These are phyloP conservation scores for Populus hybrid DNA, from an alignment of 441 rosid genomes.

Conservation along the genomic window DNA sequence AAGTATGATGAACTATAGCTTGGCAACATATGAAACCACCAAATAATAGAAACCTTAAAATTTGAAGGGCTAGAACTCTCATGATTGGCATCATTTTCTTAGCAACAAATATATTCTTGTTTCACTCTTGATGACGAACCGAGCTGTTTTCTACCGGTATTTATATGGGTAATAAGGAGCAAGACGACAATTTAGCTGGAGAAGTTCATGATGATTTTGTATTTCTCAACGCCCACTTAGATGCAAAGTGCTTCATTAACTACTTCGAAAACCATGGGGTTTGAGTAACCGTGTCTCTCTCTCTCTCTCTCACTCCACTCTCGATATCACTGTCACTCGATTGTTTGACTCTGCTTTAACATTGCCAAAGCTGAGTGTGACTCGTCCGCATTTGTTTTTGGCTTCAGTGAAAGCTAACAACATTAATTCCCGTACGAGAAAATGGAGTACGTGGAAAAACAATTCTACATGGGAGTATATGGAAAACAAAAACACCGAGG, in stretches of 20 bases:
- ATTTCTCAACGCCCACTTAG: too few relatives aligned
- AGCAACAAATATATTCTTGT: neutral
- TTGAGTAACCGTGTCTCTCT: neutral
- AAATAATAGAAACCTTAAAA: constrained; percentile 6
- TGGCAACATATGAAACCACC: constrained; percentile 7
- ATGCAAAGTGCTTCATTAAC: neutral
- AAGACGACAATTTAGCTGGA: neutral
- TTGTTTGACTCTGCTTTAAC: neutral
- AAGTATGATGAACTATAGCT: constrained; percentile 14
- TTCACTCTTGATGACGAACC: neutral
- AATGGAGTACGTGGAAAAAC: too few relatives aligned
- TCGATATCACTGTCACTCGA: neutral
- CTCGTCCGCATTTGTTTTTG: too few relatives aligned
- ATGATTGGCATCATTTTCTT: neutral
- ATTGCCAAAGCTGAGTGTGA: too few relatives aligned
- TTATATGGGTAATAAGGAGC: neutral
- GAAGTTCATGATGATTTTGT: neutral
- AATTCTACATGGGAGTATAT: too few relatives aligned
- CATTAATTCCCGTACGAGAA: too few relatives aligned
- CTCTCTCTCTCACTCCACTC: neutral
- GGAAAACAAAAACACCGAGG: too few relatives aligned
- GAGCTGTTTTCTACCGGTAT: neutral
- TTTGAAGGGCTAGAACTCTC: neutral
- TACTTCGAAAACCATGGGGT: neutral
- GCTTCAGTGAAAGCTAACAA: too few relatives aligned